Evolutionary conservation across 1,139 yeast species (phyloP).

Genomic region (Zhuliangozyma parablackwelliae): DNA sequence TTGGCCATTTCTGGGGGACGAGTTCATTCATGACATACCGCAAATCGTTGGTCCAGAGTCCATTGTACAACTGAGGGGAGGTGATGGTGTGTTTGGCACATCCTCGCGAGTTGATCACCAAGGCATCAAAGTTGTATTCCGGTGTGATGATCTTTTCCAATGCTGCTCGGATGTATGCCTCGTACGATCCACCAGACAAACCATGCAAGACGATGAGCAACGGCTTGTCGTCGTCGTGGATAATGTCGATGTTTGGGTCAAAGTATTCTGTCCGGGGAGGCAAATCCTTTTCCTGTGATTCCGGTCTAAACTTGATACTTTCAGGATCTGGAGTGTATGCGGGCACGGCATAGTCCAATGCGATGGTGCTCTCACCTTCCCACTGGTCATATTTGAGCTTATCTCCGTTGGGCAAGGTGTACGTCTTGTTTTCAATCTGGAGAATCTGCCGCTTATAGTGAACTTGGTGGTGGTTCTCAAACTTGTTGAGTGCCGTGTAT

Average conservation of each 20-base stretch:
- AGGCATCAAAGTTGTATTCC: slow-evolving; percentile 43
- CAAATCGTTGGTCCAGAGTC: slow-evolving; percentile 60
- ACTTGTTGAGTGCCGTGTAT: slow-evolving; percentile 38
- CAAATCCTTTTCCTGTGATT: slow-evolving; percentile 29
- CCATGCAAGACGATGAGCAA: slow-evolving; percentile 55
- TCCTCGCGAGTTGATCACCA: slow-evolving; percentile 57
- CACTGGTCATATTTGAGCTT: slow-evolving; percentile 36
- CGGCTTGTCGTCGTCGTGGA: slow-evolving; percentile 41
- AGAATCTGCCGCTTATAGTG: slow-evolving; percentile 36
- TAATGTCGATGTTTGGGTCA: slow-evolving; percentile 29
- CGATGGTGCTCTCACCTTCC: slow-evolving; percentile 38
- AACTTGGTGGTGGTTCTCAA: slow-evolving; percentile 31
- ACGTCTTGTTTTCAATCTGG: slow-evolving; percentile 27
- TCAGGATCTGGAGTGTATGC: slow-evolving; percentile 12
- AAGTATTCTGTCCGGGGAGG: slow-evolving; percentile 44
- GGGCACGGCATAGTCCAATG: slow-evolving; percentile 38
- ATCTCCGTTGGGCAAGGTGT: slow-evolving; percentile 24
- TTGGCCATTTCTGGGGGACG: slow-evolving; percentile 43
- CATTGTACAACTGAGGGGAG: slow-evolving; percentile 56
- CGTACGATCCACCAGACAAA: slow-evolving; percentile 60
- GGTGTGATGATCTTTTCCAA: slow-evolving; percentile 29
- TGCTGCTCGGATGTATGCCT: slow-evolving; percentile 49
- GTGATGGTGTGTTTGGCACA: slow-evolving; percentile 57
- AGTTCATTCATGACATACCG: slow-evolving; percentile 49
- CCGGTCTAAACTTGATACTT: slow-evolving; percentile 26